Conservation (phyloP, 2,329 filamentous ascomycete genomes). For the Aspergillus terreus region DNA sequence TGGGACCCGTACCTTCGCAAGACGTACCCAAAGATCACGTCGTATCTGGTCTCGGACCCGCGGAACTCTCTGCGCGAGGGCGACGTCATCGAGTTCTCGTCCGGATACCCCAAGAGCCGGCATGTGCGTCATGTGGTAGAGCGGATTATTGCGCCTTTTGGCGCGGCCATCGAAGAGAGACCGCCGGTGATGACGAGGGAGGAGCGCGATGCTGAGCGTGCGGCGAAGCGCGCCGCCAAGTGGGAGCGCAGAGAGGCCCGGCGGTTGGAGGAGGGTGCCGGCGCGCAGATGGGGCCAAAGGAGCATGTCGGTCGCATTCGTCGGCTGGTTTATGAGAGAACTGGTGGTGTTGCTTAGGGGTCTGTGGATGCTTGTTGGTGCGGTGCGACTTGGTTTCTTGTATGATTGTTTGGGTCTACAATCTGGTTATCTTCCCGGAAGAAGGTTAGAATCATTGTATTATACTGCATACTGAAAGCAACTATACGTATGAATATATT, state of each 20-base stretch:
- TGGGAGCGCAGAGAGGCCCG: slow-evolving; percentile 27
- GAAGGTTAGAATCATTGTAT: background rate
- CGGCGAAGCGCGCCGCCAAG: slow-evolving; percentile 30
- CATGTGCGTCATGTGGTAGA: slow-evolving; percentile 41
- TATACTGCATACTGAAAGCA: slow-evolving; percentile 1
- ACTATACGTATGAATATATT: background rate
- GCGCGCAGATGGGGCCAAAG: slow-evolving; percentile 13
- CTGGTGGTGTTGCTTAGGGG: background rate
- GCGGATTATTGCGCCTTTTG: slow-evolving; percentile 41
- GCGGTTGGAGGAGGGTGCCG: slow-evolving; percentile 11
- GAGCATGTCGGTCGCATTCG: slow-evolving; percentile 27
- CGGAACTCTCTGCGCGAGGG: slow-evolving; percentile 40
- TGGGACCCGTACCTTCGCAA: slow-evolving; percentile 39
- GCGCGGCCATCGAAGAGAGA: slow-evolving; percentile 30
- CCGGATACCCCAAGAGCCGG: slow-evolving; percentile 36
- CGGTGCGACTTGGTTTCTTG: background rate
- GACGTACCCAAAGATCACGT: slow-evolving; percentile 32
- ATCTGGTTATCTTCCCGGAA: background rate
- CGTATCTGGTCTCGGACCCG: slow-evolving; percentile 37
- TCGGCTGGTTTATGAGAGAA: slow-evolving; percentile 26
- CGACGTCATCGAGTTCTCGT: slow-evolving; percentile 44
- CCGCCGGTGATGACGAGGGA: slow-evolving; percentile 33
- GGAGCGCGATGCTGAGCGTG: slow-evolving; percentile 31
- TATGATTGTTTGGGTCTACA: background rate
- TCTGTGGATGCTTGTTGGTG: background rate